phyloP scores from a whole-genome alignment of 2,329 filamentous ascomycete species.

The Chaetothyriales sp. region DNA sequence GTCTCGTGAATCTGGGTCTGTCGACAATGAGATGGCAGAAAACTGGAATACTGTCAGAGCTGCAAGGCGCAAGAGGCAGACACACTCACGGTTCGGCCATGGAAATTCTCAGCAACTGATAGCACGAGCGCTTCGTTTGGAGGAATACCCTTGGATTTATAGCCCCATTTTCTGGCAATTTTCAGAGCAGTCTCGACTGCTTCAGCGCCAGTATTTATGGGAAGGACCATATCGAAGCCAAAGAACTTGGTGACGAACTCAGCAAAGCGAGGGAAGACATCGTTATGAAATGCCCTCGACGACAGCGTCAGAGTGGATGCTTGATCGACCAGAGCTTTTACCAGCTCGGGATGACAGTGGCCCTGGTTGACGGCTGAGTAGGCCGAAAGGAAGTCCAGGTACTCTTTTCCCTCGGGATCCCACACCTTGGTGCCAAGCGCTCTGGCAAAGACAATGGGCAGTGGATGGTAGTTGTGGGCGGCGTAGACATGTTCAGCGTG shows the following conservation, averaged over 20 bases:
- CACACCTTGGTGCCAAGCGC: slow-evolving; percentile 79
- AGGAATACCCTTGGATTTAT: slow-evolving; percentile 85
- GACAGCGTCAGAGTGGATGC: slow-evolving; percentile 79
- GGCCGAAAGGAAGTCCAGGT: slow-evolving; percentile 93
- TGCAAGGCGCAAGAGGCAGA: neutral
- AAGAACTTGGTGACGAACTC: slow-evolving; percentile 81
- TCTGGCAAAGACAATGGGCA: slow-evolving; percentile 81
- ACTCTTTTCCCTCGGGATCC: slow-evolving; percentile 91
- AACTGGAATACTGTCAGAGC: slow-evolving; percentile 41
- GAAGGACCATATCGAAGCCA: slow-evolving; percentile 93
- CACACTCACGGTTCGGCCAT: slow-evolving; percentile 69
- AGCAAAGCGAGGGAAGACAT: slow-evolving; percentile 91
- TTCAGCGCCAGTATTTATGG: slow-evolving; percentile 96
- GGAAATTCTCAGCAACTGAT: slow-evolving; percentile 81
- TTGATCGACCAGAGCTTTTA: slow-evolving; percentile 80
- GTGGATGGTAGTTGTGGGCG: slow-evolving; percentile 96
- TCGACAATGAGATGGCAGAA: slow-evolving; percentile 86
- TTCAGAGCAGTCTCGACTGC: slow-evolving; percentile 94
- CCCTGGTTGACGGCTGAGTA: slow-evolving; percentile 98
- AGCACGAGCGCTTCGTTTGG: slow-evolving; percentile 73
- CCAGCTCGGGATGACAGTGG: slow-evolving; percentile 90
- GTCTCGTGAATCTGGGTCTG: slow-evolving; percentile 84
- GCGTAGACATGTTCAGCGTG: slow-evolving; percentile 67
- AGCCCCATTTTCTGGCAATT: slow-evolving; percentile 93
- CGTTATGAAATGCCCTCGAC: slow-evolving; percentile 92